Evolutionary conservation across 345 rosid species (phyloP), one percentile per base, ranked within the genome.

Genomic region (Brassica juncea): DNA sequence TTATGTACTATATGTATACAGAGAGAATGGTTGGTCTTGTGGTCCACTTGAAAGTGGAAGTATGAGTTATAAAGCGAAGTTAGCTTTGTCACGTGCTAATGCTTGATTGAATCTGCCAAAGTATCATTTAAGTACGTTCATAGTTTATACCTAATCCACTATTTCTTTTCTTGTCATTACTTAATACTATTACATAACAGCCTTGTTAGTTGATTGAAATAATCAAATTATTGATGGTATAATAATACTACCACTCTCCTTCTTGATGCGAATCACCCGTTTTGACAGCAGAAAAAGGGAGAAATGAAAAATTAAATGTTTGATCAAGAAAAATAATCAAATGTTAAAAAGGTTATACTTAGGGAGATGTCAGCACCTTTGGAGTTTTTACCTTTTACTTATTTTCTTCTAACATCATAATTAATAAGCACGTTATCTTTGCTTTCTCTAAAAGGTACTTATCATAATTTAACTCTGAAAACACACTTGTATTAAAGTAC

Each of bases 381-480:
- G 16, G 49, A 23, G 42, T 47, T 72, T 67, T 37, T 16, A 52
- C 57, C 30, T 65, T 72, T 60, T 27, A 11, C 6, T 16, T 52
- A 64, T 25, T 60, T 15, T 5, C 7, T 16, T 59, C 37, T 79
- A 60, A 25, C 63, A 74, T 71, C 78, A 55, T 86, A 77, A 88
- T 83, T 87, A 70, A 83, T 81, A 59, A 76, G 67, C 92, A 86
- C 83, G 87, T 87, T 84, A 55, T n/a, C 62, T 80, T 85, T 86
- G 86, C 91, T 87, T 85, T 74, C 34, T 74, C 67, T 39, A 23
- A 79, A 89, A 82, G 88, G 39, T 69, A 19, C 19, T 19, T 19
- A 74, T 70, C 74, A 66, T 25, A 57, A n/a, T 68, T 76, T 64
- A 76, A 55, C 76, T 47, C 70, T 66, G 77, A 60, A 52, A 23